Conservation (phyloP, 1,284 basidiomycete genomes). For the Takashimella tepidaria region DNA sequence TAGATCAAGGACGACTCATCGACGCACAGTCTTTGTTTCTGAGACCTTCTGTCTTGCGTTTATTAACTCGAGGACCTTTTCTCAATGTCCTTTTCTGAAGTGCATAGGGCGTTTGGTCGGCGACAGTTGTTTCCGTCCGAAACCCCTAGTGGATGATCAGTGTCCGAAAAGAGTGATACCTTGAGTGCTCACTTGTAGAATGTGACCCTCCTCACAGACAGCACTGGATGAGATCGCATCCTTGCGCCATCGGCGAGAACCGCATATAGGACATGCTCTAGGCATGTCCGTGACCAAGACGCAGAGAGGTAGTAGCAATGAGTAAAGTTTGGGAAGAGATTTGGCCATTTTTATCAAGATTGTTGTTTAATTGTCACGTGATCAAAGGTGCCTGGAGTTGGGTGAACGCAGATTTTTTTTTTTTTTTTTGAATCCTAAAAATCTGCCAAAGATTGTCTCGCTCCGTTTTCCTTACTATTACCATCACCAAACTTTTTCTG, state of each 20-base stretch:
- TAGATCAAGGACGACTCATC: conserved; percentile 6
- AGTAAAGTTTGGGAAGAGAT: too few species aligned
- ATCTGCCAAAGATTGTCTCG: too few species aligned
- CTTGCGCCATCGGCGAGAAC: conserved; percentile 43
- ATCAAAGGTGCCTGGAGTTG: too few species aligned
- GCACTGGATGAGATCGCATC: conserved; percentile 36
- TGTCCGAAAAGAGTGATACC: neutral
- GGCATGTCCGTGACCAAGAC: too few species aligned
- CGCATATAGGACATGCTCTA: conserved; percentile 39
- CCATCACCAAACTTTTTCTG: too few species aligned
- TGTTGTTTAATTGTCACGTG: too few species aligned
- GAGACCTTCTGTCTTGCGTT: conserved; percentile 25
- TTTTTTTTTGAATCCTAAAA: too few species aligned
- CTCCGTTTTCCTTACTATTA: too few species aligned
- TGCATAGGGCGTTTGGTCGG: conserved; percentile 24
- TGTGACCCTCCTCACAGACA: conserved; percentile 47
- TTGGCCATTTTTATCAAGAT: too few species aligned
- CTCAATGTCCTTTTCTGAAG: conserved; percentile 33
- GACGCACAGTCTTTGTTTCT: conserved; percentile 36
- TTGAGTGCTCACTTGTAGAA: conserved; percentile 40
- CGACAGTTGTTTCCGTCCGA: conserved; percentile 38
- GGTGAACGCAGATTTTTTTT: too few species aligned
- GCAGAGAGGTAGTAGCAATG: too few species aligned
- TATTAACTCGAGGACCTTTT: conserved; percentile 23
- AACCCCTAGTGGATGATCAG: conserved; percentile 29